phyloP scores from a whole-genome alignment of 805 yeast genomes.

The Candida manassasensis region DNA sequence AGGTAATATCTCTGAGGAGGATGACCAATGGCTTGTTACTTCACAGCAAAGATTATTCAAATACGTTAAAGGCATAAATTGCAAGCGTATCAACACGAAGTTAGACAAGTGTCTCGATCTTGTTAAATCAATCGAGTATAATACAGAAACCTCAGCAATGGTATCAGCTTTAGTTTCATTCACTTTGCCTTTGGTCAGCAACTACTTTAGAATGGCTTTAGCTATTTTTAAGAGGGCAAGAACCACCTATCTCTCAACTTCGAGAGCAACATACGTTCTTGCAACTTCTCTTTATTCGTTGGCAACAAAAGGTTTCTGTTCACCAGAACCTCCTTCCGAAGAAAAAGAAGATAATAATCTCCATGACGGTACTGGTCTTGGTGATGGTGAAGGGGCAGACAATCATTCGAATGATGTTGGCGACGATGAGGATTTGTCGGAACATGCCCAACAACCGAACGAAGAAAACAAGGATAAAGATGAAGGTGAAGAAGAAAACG shows the following conservation, averaged over 20 bases:
- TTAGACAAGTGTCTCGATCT: constrained; percentile 30
- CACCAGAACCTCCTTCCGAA: constrained; percentile 75
- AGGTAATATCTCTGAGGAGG: constrained; percentile 35
- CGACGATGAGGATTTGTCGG: constrained; percentile 85
- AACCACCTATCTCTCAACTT: constrained; percentile 46
- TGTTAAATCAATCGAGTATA: constrained; percentile 34
- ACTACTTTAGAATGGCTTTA: constrained; percentile 49
- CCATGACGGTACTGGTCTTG: constrained; percentile 86
- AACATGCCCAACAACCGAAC: constrained; percentile 69
- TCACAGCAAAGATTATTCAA: constrained; percentile 43
- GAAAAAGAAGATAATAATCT: constrained; percentile 56
- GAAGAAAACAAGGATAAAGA: constrained; percentile 64
- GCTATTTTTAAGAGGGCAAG: constrained; percentile 42
- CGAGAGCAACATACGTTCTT: constrained; percentile 61
- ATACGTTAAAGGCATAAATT: constrained; percentile 41
- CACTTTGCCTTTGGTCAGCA: constrained; percentile 58
- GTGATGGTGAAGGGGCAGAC: constrained; percentile 87
- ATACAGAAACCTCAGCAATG: constrained; percentile 29
- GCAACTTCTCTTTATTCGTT: constrained; percentile 52
- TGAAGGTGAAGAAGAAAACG: constrained; percentile 64
- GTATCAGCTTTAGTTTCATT: constrained; percentile 49
- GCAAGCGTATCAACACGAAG: constrained; percentile 29
- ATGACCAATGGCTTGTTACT: constrained; percentile 62
- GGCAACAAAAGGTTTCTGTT: constrained; percentile 82
- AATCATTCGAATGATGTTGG: constrained; percentile 80